Percentiles rank a stretch among this genome's conserved stretches.
phyloP scores from a whole-genome alignment of 2,329 filamentous ascomycete species.

The Claviceps capensis region DNA sequence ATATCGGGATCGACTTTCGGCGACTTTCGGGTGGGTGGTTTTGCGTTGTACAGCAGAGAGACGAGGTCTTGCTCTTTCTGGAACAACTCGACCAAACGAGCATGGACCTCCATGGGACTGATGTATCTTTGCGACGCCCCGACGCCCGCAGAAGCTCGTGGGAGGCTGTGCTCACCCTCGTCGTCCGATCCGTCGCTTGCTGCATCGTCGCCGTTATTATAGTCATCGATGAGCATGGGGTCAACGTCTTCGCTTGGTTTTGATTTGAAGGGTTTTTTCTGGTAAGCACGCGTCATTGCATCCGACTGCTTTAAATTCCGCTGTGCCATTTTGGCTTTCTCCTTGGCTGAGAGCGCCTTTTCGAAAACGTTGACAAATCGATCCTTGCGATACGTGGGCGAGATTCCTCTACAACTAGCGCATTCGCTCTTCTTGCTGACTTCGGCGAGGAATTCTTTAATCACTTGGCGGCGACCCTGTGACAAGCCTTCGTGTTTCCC shows the following conservation, averaged over 20 bases:
- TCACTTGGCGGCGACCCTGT: constrained; percentile 59
- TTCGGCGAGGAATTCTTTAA: constrained; percentile 69
- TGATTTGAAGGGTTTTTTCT: constrained; percentile 13
- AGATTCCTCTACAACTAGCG: constrained; percentile 51
- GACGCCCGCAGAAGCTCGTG: background rate
- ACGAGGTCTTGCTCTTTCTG: constrained; percentile 77
- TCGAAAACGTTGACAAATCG: constrained; percentile 88
- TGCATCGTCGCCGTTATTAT: constrained; percentile 34
- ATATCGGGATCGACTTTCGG: constrained; percentile 61
- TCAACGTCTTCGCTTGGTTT: constrained; percentile 18
- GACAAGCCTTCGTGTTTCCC: constrained; percentile 74
- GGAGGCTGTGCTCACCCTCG: constrained; percentile 28
- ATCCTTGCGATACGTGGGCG: constrained; percentile 77
- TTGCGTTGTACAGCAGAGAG: constrained; percentile 70
- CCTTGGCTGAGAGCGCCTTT: constrained; percentile 60
- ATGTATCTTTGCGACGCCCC: constrained; percentile 53
- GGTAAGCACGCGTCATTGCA: constrained; percentile 40
- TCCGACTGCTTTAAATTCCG: constrained; percentile 53
- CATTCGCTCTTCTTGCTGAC: constrained; percentile 61
- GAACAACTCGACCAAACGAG: constrained; percentile 66
- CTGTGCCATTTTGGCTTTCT: constrained; percentile 64
- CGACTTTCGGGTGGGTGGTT: constrained; percentile 44
- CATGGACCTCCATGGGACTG: constrained; percentile 70
- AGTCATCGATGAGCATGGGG: constrained; percentile 30
- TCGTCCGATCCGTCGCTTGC: constrained; percentile 25